Conservation (phyloP, 1,284 basidiomycete genomes). For the Phellinidium pouzarii region DNA sequence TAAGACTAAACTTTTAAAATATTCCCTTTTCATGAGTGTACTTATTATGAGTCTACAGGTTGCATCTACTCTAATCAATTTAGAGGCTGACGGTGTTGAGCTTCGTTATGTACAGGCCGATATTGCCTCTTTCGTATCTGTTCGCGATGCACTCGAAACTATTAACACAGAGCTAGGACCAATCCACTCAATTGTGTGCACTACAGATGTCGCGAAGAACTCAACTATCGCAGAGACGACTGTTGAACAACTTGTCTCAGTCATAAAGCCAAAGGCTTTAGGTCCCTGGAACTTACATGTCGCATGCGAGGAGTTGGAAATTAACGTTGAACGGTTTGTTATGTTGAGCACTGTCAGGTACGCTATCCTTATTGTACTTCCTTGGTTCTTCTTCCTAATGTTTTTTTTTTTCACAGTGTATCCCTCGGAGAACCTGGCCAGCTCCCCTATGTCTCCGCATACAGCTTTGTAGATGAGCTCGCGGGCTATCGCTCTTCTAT, state of each 20-base stretch:
- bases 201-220: slow-evolving; percentile 25
- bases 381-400: background rate
- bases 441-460: slow-evolving; percentile 26
- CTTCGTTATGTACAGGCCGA: slow-evolving; percentile 21
- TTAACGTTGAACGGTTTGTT: slow-evolving; percentile 27
- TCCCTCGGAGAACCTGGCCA: slow-evolving; percentile 28
- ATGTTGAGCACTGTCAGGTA: slow-evolving; percentile 29
- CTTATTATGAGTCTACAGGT: slow-evolving; percentile 3
- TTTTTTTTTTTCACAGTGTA: slow-evolving; percentile 21
- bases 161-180: slow-evolving; percentile 21
- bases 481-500: slow-evolving; percentile 25
- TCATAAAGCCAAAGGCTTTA: slow-evolving; percentile 25
- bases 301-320: slow-evolving; percentile 24
- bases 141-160: slow-evolving; percentile 21
- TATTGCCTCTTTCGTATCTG: slow-evolving; percentile 20
- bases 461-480: slow-evolving; percentile 29
- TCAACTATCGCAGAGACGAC: slow-evolving; percentile 22
- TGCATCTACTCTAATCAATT: slow-evolving; percentile 11
- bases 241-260: slow-evolving; percentile 22
- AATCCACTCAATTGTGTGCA: slow-evolving; percentile 27
- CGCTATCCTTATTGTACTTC: slow-evolving; percentile 4
- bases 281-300: slow-evolving; percentile 31
- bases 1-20: background rate
- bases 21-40: background rate
- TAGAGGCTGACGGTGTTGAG: slow-evolving; percentile 10